Conservation (phyloP, 805 yeast species). For the Priceomyces medius region DNA sequence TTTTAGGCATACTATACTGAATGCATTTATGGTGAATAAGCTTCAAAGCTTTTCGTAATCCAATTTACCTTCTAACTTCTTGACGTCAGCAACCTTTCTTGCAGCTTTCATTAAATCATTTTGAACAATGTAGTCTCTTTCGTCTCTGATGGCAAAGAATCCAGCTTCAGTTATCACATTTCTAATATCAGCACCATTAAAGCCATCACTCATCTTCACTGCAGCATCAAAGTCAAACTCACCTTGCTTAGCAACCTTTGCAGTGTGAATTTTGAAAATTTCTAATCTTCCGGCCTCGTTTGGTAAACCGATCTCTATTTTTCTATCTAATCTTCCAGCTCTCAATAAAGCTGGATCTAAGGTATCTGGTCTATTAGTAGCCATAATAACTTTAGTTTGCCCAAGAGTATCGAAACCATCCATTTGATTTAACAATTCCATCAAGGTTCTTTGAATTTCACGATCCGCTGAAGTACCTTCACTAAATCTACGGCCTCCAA, state of each 20-base stretch:
- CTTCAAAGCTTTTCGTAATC: constrained; percentile 87
- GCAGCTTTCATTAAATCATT: constrained; percentile 97
- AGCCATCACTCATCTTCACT: constrained; percentile 98
- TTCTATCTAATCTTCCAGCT: constrained; percentile 96
- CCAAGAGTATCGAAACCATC: constrained; percentile 97
- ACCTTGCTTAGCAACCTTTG: constrained; percentile 83
- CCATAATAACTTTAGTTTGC: constrained; percentile 97
- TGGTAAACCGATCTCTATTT: constrained; percentile 92
- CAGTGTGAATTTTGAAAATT: constrained; percentile 88
- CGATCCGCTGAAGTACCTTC: constrained; percentile 99
- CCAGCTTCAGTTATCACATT: constrained; percentile 99
- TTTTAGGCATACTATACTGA: not conserved
- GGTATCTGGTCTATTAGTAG: constrained; percentile 98
- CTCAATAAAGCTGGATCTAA: constrained; percentile 95
- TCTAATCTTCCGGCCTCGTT: constrained; percentile 95
- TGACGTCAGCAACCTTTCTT: constrained; percentile 93
- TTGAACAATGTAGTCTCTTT: constrained; percentile 90
- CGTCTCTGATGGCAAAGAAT: constrained; percentile 96
- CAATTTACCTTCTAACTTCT: constrained; percentile 93
- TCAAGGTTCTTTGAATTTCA: constrained; percentile 95
- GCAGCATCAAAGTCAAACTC: constrained; percentile 96
- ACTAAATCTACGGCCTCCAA: constrained; percentile 95
- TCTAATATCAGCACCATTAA: constrained; percentile 97
- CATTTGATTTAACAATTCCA: constrained; percentile 97
- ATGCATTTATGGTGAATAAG: not conserved